A percentile compares a stretch with the other conserved stretches of the same genome.
phyloP scores from a whole-genome alignment of 1,139 yeast genomes.

The Debaryomycetaceae sp. region DNA sequence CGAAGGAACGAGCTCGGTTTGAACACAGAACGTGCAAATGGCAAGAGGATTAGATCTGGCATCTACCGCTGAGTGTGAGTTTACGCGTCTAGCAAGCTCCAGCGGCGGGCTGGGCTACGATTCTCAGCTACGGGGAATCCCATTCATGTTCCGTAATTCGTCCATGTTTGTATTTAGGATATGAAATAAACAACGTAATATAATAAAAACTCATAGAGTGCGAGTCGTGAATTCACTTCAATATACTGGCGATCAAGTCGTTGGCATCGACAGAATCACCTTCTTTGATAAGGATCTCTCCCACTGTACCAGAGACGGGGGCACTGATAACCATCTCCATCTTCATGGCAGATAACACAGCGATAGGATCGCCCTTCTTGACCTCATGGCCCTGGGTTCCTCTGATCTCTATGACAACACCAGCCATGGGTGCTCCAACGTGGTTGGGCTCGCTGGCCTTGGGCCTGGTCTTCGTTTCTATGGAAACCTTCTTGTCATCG shows the following conservation, averaged over 20 bases:
- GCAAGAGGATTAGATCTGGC: constrained; percentile 4
- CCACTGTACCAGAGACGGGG: constrained; percentile 80
- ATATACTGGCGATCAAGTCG: constrained; percentile 59
- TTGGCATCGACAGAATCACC: constrained; percentile 96
- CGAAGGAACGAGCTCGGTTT: constrained; percentile 26
- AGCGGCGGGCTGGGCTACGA: constrained; percentile 1
- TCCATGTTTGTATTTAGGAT: background rate
- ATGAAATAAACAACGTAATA: background rate
- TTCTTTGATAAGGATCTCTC: constrained; percentile 72
- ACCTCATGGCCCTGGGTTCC: constrained; percentile 84
- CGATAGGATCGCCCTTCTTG: constrained; percentile 94
- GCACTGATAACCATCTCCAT: constrained; percentile 99
- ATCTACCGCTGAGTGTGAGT: background rate
- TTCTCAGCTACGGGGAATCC: constrained; percentile 1
- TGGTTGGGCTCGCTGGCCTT: constrained; percentile 94
- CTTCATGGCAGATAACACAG: constrained; percentile 97
- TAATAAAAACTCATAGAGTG: background rate
- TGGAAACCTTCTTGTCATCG: constrained; percentile 80
- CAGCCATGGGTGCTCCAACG: constrained; percentile 99
- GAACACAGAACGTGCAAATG: constrained; percentile 4
- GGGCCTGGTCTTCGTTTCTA: constrained; percentile 81
- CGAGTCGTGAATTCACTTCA: constrained; percentile 14
- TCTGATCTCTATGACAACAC: constrained; percentile 94
- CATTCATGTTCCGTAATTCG: background rate
- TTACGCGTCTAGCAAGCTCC: background rate